phyloP scores from a whole-genome alignment of 805 yeast species.

The Metschnikowia dekortorum region DNA sequence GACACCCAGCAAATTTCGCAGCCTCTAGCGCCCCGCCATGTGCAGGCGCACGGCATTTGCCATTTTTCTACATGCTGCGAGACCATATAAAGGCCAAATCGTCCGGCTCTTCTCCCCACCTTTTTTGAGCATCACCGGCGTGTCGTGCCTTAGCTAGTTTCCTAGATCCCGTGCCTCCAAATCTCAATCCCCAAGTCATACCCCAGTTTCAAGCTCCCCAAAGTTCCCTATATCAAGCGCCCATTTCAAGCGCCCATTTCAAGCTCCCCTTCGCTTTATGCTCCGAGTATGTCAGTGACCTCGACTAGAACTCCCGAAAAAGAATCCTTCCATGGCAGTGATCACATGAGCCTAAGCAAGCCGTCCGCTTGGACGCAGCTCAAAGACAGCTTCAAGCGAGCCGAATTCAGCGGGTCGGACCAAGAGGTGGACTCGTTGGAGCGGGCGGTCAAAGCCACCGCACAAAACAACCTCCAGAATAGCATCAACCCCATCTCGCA shows the following conservation, averaged over 20 bases:
- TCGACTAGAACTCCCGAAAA: slow-evolving; percentile 6
- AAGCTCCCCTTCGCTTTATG: neutral
- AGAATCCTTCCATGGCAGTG: slow-evolving; percentile 1
- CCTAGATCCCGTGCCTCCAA: no score
- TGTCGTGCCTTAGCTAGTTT: no score
- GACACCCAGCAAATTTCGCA: neutral
- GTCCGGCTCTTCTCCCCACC: neutral
- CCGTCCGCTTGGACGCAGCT: slow-evolving; percentile 11
- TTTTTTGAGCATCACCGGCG: no score
- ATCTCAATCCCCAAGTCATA: neutral
- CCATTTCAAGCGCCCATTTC: no score
- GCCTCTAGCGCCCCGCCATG: slow-evolving; percentile 7
- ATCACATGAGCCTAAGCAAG: slow-evolving; percentile 1
- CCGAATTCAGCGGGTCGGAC: slow-evolving; percentile 2
- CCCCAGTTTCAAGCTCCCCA: no score
- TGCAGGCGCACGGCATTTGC: slow-evolving; percentile 13
- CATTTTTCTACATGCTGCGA: neutral
- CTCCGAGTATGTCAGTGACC: slow-evolving; percentile 5
- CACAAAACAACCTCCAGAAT: slow-evolving; percentile 9
- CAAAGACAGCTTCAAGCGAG: slow-evolving; percentile 14
- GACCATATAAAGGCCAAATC: neutral
- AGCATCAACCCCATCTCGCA: slow-evolving; percentile 17
- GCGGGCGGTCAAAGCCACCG: slow-evolving; percentile 13
- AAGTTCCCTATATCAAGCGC: no score
- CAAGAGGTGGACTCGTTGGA: slow-evolving; percentile 12